Percentiles rank a stretch among this genome's conserved stretches.
phyloP scores from a whole-genome alignment of 2,329 filamentous ascomycete genomes.

The Colletotrichum somersetense region DNA sequence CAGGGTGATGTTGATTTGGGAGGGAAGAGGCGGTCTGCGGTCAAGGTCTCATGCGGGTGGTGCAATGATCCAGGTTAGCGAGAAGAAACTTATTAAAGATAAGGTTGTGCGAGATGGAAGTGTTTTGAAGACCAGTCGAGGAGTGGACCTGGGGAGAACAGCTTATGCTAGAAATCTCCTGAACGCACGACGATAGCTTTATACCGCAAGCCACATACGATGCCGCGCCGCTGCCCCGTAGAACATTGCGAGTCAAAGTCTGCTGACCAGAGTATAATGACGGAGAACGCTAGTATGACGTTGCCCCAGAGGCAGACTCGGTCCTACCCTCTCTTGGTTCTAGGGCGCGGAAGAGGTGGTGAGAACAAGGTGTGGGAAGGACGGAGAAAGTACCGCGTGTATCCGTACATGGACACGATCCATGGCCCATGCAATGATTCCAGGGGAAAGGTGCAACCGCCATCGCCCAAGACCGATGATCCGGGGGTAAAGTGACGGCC shows the following conservation, averaged over 20 bases:
- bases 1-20: not conserved
- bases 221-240: not conserved
- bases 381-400: constrained; percentile 1
- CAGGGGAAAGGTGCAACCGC: constrained; percentile 16
- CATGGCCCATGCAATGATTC: constrained; percentile 1
- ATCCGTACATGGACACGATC: constrained; percentile 18
- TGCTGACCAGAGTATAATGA: constrained; percentile 20
- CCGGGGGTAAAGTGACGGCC: constrained; percentile 18
- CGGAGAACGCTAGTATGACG: constrained; percentile 33
- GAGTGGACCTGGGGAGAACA: not conserved
- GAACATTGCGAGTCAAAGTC: constrained; percentile 16
- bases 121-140: not conserved
- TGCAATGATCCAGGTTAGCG: not conserved
- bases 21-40: not conserved
- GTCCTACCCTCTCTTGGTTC: constrained; percentile 31
- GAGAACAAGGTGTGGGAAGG: constrained; percentile 26
- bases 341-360: constrained; percentile 21
- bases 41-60: constrained; percentile 14
- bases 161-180: not conserved
- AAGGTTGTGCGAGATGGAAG: not conserved
- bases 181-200: constrained; percentile 31
- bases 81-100: not conserved
- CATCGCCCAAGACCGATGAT: constrained; percentile 29
- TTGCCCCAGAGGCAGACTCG: constrained; percentile 36
- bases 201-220: constrained; percentile 31